These are phyloP conservation scores for Ustilago lituana DNA, from an alignment of 1,284 basidiomycete species.

Conservation along the genomic window DNA sequence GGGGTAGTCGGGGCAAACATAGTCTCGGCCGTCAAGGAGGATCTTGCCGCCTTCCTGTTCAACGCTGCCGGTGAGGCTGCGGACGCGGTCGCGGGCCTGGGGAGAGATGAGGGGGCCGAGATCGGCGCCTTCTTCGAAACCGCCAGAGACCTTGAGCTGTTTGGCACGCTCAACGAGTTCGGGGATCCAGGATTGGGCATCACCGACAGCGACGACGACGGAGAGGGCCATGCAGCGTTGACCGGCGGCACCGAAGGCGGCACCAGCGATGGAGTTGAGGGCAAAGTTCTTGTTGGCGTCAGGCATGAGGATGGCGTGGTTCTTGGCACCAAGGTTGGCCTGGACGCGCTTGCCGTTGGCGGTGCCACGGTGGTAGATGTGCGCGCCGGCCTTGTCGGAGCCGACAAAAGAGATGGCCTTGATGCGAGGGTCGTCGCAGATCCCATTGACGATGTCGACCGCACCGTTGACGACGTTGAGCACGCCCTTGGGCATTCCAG, in stretches of 20 bases:
- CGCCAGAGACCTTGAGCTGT: conserved; percentile 84
- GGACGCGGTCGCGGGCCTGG: conserved; percentile 81
- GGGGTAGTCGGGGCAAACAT: conserved; percentile 79
- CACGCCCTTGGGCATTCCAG: conserved; percentile 71
- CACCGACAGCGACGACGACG: conserved; percentile 82
- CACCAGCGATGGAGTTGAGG: conserved; percentile 90
- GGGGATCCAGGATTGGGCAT: conserved; percentile 82
- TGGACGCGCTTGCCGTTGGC: conserved; percentile 91
- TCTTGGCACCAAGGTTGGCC: conserved; percentile 96
- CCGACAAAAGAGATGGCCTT: conserved; percentile 98
- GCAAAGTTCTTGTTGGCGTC: conserved; percentile 96
- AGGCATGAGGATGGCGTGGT: conserved; percentile 80
- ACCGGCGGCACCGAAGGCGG: conserved; percentile 96
- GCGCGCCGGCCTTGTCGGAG: conserved; percentile 88
- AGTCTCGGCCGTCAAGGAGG: conserved; percentile 82
- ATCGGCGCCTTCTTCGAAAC: conserved; percentile 87
- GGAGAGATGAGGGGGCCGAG: conserved; percentile 96
- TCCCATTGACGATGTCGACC: conserved; percentile 87
- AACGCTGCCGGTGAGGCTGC: conserved; percentile 80
- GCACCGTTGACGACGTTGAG: conserved; percentile 80
- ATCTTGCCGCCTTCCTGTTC: conserved; percentile 85
- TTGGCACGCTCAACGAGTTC: conserved; percentile 85
- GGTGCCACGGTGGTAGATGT: conserved; percentile 84
- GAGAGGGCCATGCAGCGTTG: conserved; percentile 78
- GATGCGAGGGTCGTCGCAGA: conserved; percentile 90